Evolutionary conservation across 1,139 yeast genomes (phyloP).

Genomic region (Debaryomyces fabryi): DNA sequence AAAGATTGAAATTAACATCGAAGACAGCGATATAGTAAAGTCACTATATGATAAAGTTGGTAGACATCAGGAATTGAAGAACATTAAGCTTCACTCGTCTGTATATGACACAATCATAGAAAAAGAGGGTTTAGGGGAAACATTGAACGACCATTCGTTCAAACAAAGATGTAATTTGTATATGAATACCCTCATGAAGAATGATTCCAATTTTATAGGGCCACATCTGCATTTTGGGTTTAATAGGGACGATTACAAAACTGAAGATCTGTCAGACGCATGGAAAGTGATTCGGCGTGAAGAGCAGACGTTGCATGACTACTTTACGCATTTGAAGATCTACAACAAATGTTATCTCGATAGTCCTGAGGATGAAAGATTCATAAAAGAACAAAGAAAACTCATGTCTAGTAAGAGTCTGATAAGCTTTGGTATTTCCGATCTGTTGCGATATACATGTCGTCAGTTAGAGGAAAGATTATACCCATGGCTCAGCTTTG

Average conservation of each 20-base stretch:
- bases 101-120: constrained; percentile 1
- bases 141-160: constrained; percentile 1
- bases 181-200: constrained; percentile 27
- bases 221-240: constrained; percentile 26
- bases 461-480: constrained; percentile 18
- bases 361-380: not conserved
- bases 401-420: not conserved
- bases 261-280: constrained; percentile 15
- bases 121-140: not conserved
- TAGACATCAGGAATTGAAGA: not conserved
- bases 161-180: constrained; percentile 31
- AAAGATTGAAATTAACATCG: not conserved
- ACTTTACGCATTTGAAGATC: constrained; percentile 42
- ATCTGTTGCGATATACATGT: constrained; percentile 6
- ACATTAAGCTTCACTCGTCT: not conserved
- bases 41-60: not conserved
- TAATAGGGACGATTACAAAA: constrained; percentile 14
- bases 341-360: constrained; percentile 45
- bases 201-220: constrained; percentile 24
- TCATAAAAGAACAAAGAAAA: constrained; percentile 1
- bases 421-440: not conserved
- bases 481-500: constrained; percentile 30
- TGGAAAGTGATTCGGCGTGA: constrained; percentile 21
- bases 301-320: constrained; percentile 42
- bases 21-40: not conserved